Evolutionary conservation across 2,329 filamentous ascomycete species (phyloP), one percentile per base, ranked within the genome.

Genomic region (Ceratocystis ficicola): DNA sequence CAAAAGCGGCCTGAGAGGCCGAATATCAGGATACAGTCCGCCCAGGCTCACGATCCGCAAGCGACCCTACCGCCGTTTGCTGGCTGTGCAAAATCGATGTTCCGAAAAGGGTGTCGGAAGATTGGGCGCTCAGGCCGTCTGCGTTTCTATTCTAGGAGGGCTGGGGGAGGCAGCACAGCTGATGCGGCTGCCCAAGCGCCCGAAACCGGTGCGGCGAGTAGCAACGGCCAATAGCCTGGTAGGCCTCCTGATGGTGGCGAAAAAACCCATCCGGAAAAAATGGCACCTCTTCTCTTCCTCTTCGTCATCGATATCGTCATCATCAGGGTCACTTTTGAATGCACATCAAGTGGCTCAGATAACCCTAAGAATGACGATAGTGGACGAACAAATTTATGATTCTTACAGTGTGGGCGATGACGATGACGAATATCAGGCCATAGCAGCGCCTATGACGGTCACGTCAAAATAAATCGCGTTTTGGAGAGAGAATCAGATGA

Each of bases 391-490:
- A 1, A 70, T 71, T 69, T 3, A 50, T 22, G 30, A 32, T 32
- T 32, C 6, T 32, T 2, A 5, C n/a, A 50, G n/a, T 22, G 22
- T 12, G n/a, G 5, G 46, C 46, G 46, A 32, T 32, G 6, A 32
- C 6, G 30, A 32, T 32, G 30, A 32, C 30, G 30, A 8, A 32
- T 32, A 32, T 32, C 6, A 32, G 30, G 30, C 0, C 30, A 32
- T 32, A 6, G 2, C 52, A 32, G 25, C 3, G 25, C 22, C 7
- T 22, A 79, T 82, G 76, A 72, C 70, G 2, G 76, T 77, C 1
- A 71, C 71, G 30, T 76, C 78, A 0, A 76, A 82, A 62, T 77
- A 81, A 69, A 75, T 81, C 1, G 78, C 79, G 0, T 82, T 83
- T 66, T 71, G 81, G n/a, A 71, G 71, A 59, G 76, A 81, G 71